Evolutionary conservation across 495 filamentous ascomycete species (phyloP).

Genomic region (Xylaria longipes): DNA sequence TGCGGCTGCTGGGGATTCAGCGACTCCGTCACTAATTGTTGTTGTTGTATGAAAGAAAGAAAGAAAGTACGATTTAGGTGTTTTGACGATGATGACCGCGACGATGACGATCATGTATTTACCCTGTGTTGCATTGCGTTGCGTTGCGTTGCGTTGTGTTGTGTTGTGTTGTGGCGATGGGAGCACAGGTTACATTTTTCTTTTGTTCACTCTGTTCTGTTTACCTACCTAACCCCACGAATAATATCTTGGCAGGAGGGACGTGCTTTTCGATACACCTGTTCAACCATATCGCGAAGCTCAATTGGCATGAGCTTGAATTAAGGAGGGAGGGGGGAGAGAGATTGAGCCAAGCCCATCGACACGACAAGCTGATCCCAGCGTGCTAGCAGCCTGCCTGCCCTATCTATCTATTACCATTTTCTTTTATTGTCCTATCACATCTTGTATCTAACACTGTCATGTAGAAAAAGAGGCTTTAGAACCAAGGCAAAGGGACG

Average conservation of each 20-base stretch:
- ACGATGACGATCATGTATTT: slow-evolving; percentile 18
- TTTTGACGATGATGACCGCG: neutral
- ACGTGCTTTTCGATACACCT: slow-evolving; percentile 13
- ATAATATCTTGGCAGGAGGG: neutral
- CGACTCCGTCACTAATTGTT: neutral
- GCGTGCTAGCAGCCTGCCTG: neutral
- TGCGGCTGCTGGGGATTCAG: slow-evolving; percentile 17
- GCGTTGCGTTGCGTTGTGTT: slow-evolving; percentile 3
- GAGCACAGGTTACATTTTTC: slow-evolving; percentile 5
- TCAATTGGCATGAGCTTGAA: slow-evolving; percentile 8
- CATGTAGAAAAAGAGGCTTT: slow-evolving; percentile 26
- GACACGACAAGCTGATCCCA: slow-evolving; percentile 16
- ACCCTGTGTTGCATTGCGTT: neutral
- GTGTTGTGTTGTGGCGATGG: slow-evolving; percentile 13
- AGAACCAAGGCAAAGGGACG: slow-evolving; percentile 17
- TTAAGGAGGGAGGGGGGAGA: neutral
- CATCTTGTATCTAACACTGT: slow-evolving; percentile 21
- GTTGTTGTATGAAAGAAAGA: slow-evolving; percentile 11
- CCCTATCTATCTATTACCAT: slow-evolving; percentile 5
- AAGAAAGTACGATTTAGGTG: neutral
- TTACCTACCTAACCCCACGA: neutral
- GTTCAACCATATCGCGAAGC: slow-evolving; percentile 19
- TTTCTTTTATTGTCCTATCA: slow-evolving; percentile 22
- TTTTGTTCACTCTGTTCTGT: slow-evolving; percentile 18
- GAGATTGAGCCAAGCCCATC: neutral